phyloP scores from a whole-genome alignment of 306 rosid species.

The Vigna mungo region DNA sequence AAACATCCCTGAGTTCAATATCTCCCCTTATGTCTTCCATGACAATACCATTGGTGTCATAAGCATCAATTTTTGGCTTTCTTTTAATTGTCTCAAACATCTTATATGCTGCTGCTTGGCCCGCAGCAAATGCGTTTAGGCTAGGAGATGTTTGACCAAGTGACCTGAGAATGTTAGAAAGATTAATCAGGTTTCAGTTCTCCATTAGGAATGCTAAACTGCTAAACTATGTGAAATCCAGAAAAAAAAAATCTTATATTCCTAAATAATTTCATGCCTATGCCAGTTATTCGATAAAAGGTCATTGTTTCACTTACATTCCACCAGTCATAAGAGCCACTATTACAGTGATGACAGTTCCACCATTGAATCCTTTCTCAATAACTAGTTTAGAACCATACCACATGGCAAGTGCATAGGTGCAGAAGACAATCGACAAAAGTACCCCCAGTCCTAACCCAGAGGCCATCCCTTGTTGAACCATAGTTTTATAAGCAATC shows the following conservation, averaged over 20 bases:
- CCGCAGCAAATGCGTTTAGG: slow-evolving; percentile 82
- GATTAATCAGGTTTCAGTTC: not conserved
- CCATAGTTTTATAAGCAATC: slow-evolving; percentile 60
- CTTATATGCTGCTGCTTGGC: slow-evolving; percentile 88
- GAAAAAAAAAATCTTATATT: not conserved
- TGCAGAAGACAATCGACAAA: slow-evolving; percentile 55
- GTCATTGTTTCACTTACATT: slow-evolving; percentile 57
- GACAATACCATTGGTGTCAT: slow-evolving; percentile 63
- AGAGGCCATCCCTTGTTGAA: slow-evolving; percentile 72
- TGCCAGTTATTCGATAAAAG: not conserved
- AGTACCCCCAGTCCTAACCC: slow-evolving; percentile 73
- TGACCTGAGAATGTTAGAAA: slow-evolving; percentile 55
- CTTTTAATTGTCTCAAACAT: slow-evolving; percentile 84
- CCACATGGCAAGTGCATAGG: slow-evolving; percentile 88
- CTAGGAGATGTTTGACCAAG: slow-evolving; percentile 84
- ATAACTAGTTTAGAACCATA: slow-evolving; percentile 81
- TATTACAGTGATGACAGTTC: slow-evolving; percentile 69
- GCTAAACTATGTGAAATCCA: not conserved
- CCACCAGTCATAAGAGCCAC: slow-evolving; percentile 86
- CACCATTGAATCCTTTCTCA: slow-evolving; percentile 74
- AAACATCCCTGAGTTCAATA: slow-evolving; percentile 76
- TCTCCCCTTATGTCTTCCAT: slow-evolving; percentile 74
- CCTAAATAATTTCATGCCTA: not conserved
- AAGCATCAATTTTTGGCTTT: slow-evolving; percentile 72
- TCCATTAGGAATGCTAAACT: not conserved